Evolutionary conservation across 257 asterid species (phyloP).

Genomic region (Fraxinus americana): DNA sequence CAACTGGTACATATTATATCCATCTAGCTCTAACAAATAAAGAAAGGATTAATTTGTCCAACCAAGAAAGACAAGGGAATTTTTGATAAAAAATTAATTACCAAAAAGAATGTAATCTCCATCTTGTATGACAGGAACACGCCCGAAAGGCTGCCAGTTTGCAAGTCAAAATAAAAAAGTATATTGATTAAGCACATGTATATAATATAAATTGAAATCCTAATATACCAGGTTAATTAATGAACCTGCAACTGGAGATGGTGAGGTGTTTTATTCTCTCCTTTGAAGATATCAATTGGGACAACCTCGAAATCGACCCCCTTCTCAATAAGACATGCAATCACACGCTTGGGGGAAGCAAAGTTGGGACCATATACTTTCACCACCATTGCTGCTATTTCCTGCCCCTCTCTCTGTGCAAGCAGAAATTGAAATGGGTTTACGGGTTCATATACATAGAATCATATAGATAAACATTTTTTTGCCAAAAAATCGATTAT

Average conservation of each 20-base stretch:
- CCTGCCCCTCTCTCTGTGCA: neutral
- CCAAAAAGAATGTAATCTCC: constrained; percentile 56
- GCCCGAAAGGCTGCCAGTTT: constrained; percentile 54
- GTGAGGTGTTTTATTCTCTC: constrained; percentile 19
- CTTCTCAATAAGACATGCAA: constrained; percentile 32
- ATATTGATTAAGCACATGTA: neutral
- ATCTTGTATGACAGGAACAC: constrained; percentile 48
- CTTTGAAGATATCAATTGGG: constrained; percentile 28
- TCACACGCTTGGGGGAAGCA: constrained; percentile 34
- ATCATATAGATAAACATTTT: no score
- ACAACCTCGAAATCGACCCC: constrained; percentile 24
- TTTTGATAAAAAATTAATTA: neutral
- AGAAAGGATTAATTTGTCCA: neutral
- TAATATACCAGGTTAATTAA: no score
- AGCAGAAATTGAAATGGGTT: no score
- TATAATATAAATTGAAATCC: no score
- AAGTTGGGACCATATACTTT: constrained; percentile 32
- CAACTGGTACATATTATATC: no score
- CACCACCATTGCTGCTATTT: constrained; percentile 37
- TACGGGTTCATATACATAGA: no score
- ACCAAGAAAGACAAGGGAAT: no score
- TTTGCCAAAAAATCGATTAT: no score
- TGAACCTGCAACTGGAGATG: constrained; percentile 32
- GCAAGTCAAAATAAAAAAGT: neutral
- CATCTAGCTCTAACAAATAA: neutral